Percentiles rank a stretch among this genome's conserved stretches.
Evolutionary conservation across 139 green algal genomes (phyloP).

Genomic region (Volvox africanus): DNA sequence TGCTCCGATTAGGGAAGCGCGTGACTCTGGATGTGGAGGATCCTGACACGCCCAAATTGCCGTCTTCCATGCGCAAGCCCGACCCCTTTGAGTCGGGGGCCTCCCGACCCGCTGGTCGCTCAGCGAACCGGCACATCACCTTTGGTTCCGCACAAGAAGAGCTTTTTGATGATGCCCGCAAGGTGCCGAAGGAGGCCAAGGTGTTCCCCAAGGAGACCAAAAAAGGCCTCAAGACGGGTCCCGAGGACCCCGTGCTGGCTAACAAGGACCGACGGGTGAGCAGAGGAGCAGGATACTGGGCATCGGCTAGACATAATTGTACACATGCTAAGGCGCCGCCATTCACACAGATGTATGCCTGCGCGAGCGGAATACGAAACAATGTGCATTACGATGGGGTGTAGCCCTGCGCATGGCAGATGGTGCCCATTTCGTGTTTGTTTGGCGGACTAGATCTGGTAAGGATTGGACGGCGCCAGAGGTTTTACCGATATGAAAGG

Average conservation of each 20-base stretch:
- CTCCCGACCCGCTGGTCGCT: neutral
- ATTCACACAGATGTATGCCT: too few relatives aligned
- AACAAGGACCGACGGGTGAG: conserved; percentile 26
- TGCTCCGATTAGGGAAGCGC: conserved; percentile 17
- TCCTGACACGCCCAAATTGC: conserved; percentile 54
- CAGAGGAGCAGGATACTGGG: too few relatives aligned
- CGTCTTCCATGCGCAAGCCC: conserved; percentile 49
- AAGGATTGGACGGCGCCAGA: too few relatives aligned
- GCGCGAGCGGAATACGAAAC: too few relatives aligned
- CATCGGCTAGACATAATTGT: too few relatives aligned
- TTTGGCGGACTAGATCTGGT: too few relatives aligned
- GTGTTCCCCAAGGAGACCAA: conserved; percentile 53
- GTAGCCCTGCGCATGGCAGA: too few relatives aligned
- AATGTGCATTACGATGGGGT: too few relatives aligned
- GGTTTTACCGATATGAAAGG: too few relatives aligned
- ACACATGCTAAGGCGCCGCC: too few relatives aligned
- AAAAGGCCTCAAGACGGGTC: conserved; percentile 42
- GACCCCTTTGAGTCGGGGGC: conserved; percentile 13
- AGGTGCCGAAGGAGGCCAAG: conserved; percentile 59
- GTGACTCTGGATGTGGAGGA: conserved; percentile 58
- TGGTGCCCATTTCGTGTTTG: too few relatives aligned
- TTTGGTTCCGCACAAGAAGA: conserved; percentile 14
- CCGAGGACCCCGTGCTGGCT: neutral
- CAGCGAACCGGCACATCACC: conserved; percentile 54
- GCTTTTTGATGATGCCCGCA: conserved; percentile 49